Conservation (phyloP, 768 basidiomycete species). For the Kwoniella heveanensis region DNA sequence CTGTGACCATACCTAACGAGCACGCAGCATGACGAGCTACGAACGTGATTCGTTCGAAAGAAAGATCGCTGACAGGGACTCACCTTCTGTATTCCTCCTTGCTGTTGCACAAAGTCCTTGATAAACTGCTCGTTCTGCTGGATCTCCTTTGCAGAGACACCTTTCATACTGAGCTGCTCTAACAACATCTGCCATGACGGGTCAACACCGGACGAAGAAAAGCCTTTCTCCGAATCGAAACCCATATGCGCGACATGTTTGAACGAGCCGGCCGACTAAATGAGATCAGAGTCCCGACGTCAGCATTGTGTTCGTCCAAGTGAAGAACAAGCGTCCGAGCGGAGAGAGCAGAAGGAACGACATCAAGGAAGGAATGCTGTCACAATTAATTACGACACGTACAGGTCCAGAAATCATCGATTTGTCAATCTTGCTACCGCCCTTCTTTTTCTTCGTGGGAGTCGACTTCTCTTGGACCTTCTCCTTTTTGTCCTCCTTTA, state of each 20-base stretch:
- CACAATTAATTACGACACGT: slow-evolving; percentile 12
- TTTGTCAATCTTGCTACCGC: slow-evolving; percentile 84
- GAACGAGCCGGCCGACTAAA: slow-evolving; percentile 63
- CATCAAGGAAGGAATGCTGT: not conserved
- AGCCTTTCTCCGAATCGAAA: slow-evolving; percentile 82
- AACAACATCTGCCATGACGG: slow-evolving; percentile 82
- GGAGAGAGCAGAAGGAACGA: not conserved
- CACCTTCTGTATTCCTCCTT: slow-evolving; percentile 56
- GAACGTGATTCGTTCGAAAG: no score
- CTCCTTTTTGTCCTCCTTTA: slow-evolving; percentile 49
- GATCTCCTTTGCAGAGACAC: slow-evolving; percentile 69
- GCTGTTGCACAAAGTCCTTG: slow-evolving; percentile 71
- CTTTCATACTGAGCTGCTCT: slow-evolving; percentile 65
- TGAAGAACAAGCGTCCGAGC: not conserved
- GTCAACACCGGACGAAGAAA: slow-evolving; percentile 82
- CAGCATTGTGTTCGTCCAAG: not conserved
- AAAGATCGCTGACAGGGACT: slow-evolving; percentile 14
- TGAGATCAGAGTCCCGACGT: not conserved
- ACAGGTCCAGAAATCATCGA: slow-evolving; percentile 82
- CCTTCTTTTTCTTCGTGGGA: slow-evolving; percentile 56
- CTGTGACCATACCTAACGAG: no score
- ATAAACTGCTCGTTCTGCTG: slow-evolving; percentile 84
- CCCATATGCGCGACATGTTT: slow-evolving; percentile 94
- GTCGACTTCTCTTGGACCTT: slow-evolving; percentile 28
- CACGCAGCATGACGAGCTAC: no score